Base-by-base conservation (phyloP, 805 yeast species). In the Saturnispora bothae region DNA sequence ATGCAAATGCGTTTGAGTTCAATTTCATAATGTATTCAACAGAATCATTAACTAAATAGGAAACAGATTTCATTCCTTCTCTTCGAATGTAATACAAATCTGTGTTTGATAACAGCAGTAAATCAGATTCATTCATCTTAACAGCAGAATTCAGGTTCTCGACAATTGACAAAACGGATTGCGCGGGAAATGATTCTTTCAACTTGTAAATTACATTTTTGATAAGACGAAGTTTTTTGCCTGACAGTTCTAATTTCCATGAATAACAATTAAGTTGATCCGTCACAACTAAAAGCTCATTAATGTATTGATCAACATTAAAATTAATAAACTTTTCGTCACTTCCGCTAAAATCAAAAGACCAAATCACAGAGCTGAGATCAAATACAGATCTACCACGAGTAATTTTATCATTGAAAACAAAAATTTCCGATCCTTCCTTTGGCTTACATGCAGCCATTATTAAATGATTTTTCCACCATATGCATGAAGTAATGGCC, bases 401-500 rank as follows among this genome's bases (percentile, higher is more conserved):
- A 13, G 53, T 47, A 12, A 55, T 48, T 12, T 37, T 43, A 8
- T 48, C 39, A 2, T 61, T 51, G 39, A 59, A 59, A 1, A 50
- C 48, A 25, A 53, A 38, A 14, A 60, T 43, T 40, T 53, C 60
- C 1, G 63, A 59, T n/a, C 52, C 31, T 9, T 50, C 49, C 16
- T 41, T 39, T 34, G 13, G n/a, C 6, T 26, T n/a, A 26, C 45
- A 45, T 3, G 51, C 45, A 8, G 58, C 58, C n/a, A 60, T 43
- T 18, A 61, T 43, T 19, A 61, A 48, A 39, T 53, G 48, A 34
- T 48, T 49, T 17, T 52, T 53, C 57, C 60, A 60, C 65, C 64
- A 61, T 3, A 53, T 31, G 60, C 75, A 43, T 48, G 57, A 23
- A 52, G 58, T 40, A 44, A 57, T 45, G 40, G 65, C 38, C 54